A percentile compares a stretch with the other conserved stretches of the same genome.
phyloP scores from a whole-genome alignment of 2,329 filamentous ascomycete species.

The Fusarium sp. region DNA sequence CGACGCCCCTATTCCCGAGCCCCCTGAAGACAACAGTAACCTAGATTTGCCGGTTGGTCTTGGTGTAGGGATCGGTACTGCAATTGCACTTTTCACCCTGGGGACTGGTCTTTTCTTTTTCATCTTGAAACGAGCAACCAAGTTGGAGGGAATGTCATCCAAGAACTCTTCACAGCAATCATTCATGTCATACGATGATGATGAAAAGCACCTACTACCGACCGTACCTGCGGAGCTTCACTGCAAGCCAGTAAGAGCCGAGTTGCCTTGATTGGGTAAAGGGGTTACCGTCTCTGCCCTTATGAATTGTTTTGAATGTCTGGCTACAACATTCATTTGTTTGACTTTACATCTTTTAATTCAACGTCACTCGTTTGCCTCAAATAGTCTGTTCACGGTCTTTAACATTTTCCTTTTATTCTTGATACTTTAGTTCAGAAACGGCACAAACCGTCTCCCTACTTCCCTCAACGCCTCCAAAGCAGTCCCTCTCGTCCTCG shows the following conservation, averaged over 20 bases:
- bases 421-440: neutral
- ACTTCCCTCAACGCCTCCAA: slow-evolving; percentile 4
- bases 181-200: neutral
- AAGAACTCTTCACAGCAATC: neutral
- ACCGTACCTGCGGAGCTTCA: neutral
- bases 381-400: neutral
- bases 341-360: neutral
- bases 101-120: neutral
- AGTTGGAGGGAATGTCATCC: neutral
- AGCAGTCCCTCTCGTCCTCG: slow-evolving; percentile 15
- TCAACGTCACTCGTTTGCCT: neutral
- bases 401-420: neutral
- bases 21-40: neutral
- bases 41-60: neutral
- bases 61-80: neutral
- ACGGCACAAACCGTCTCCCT: neutral
- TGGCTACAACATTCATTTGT: neutral
- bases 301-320: neutral
- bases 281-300: neutral
- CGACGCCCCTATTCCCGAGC: neutral
- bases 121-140: neutral
- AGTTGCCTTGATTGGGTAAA: neutral
- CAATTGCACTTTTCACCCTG: neutral
- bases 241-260: neutral
- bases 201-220: neutral